These are phyloP conservation scores for Xylaria sp. DNA, from an alignment of 2,329 filamentous ascomycete species.

Conservation along the genomic window DNA sequence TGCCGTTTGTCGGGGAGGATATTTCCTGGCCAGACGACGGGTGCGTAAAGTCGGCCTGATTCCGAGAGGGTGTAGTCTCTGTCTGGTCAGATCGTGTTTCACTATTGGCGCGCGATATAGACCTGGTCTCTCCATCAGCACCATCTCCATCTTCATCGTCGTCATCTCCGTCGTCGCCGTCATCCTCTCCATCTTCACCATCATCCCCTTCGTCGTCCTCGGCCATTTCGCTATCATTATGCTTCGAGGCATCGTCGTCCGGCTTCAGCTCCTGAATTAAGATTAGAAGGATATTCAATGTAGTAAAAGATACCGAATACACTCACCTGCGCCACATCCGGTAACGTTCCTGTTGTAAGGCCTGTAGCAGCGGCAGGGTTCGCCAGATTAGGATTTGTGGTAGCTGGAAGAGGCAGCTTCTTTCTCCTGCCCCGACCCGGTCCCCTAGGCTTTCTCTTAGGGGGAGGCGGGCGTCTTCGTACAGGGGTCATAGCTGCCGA, in stretches of 20 bases:
- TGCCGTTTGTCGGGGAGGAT: neutral
- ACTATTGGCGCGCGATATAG: constrained; percentile 27
- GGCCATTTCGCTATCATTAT: constrained; percentile 48
- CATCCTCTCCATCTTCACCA: constrained; percentile 44
- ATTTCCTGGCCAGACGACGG: constrained; percentile 18
- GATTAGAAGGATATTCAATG: constrained; percentile 17
- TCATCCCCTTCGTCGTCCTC: constrained; percentile 48
- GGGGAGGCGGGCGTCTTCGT: constrained; percentile 65
- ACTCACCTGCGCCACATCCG: constrained; percentile 36
- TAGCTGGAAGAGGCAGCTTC: constrained; percentile 46
- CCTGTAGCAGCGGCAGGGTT: constrained; percentile 35
- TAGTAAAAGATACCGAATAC: constrained; percentile 29
- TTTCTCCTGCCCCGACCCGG: constrained; percentile 75
- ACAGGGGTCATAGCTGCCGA: constrained; percentile 41
- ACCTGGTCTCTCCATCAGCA: constrained; percentile 43
- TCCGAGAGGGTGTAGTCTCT: constrained; percentile 31
- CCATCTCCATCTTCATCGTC: constrained; percentile 40
- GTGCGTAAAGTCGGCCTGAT: constrained; percentile 22
- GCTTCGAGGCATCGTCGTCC: constrained; percentile 40
- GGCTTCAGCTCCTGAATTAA: constrained; percentile 36
- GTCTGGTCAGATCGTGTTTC: constrained; percentile 31
- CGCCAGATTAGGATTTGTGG: constrained; percentile 32
- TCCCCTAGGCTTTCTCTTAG: constrained; percentile 75
- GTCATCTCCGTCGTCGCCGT: constrained; percentile 41
- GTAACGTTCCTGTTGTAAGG: constrained; percentile 36